phyloP scores from a whole-genome alignment of 257 asterid genomes.

The Plectranthus barbatus region DNA sequence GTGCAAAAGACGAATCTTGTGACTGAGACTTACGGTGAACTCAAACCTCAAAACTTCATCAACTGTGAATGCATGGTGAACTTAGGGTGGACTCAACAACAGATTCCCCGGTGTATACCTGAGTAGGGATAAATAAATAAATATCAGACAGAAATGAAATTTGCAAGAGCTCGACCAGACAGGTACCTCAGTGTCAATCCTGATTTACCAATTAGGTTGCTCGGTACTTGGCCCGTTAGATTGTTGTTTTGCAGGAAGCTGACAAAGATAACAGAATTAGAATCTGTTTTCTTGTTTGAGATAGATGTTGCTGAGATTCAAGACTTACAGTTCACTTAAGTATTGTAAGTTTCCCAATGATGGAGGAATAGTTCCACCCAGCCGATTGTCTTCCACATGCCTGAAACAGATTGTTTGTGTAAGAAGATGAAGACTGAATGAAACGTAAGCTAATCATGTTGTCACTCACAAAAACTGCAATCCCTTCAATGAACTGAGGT shows the following conservation, averaged over 20 bases:
- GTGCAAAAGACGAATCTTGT: background rate
- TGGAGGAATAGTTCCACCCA: slow-evolving; percentile 58
- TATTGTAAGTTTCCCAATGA: slow-evolving; percentile 42
- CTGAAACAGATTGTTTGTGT: slow-evolving; percentile 29
- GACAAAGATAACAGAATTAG: slow-evolving; percentile 7
- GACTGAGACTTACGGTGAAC: too few species aligned
- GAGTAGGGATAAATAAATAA: slow-evolving; percentile 4
- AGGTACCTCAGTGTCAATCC: slow-evolving; percentile 52
- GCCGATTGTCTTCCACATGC: slow-evolving; percentile 72
- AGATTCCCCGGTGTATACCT: slow-evolving; percentile 86
- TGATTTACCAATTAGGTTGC: slow-evolving; percentile 42
- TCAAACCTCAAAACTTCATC: background rate
- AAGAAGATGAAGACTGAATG: background rate
- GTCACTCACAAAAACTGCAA: slow-evolving; percentile 66
- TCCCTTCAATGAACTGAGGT: slow-evolving; percentile 54
- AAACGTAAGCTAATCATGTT: background rate
- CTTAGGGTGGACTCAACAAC: slow-evolving; percentile 34
- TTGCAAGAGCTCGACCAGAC: background rate
- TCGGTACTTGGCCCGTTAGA: slow-evolving; percentile 76
- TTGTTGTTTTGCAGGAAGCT: slow-evolving; percentile 86
- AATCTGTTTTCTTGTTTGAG: background rate
- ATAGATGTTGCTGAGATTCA: background rate
- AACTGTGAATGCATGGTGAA: background rate
- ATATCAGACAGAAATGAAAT: background rate
- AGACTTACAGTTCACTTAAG: slow-evolving; percentile 75